Evolutionary conservation across 1,284 basidiomycete genomes (phyloP).

Genomic region (Peniophora sp.): DNA sequence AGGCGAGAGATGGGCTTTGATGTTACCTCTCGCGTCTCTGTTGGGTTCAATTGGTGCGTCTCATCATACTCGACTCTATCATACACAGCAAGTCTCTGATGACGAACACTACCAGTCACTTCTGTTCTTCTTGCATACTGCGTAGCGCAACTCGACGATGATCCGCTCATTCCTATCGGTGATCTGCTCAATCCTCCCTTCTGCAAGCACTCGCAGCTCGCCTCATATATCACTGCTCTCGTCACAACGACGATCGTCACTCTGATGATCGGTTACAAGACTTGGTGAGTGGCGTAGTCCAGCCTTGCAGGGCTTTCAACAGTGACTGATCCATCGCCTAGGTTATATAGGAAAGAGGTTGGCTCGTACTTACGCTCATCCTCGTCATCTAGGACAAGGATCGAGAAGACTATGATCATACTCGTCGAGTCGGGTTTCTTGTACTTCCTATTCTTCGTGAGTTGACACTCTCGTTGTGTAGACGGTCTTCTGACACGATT

Average conservation of each 20-base stretch:
- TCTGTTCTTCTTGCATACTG: slow-evolving; percentile 10
- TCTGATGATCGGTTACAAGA: slow-evolving; percentile 10
- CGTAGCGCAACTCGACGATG: slow-evolving; percentile 5
- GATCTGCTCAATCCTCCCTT: slow-evolving; percentile 8
- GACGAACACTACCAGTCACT: too few relatives aligned
- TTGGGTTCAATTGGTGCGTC: slow-evolving; percentile 9
- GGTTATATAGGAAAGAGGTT: background rate
- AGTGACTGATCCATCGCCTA: background rate
- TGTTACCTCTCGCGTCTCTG: slow-evolving; percentile 6
- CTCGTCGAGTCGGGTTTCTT: slow-evolving; percentile 11
- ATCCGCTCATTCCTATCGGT: slow-evolving; percentile 6
- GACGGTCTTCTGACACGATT: too few relatives aligned
- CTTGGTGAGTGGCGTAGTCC: slow-evolving; percentile 10
- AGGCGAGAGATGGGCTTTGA: slow-evolving; percentile 5
- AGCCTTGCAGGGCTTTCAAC: too few relatives aligned
- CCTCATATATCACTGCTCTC: slow-evolving; percentile 9
- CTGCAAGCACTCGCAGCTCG: slow-evolving; percentile 11
- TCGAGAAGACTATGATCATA: slow-evolving; percentile 10
- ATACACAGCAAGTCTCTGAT: too few relatives aligned
- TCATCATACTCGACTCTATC: background rate
- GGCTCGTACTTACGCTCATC: background rate
- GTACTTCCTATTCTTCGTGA: slow-evolving; percentile 9
- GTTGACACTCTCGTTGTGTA: background rate
- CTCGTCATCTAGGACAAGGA: slow-evolving; percentile 5
- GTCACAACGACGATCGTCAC: slow-evolving; percentile 11